Evolutionary conservation across 208 protist species (phyloP), one percentile per base, ranked within the genome.

Genomic region (Acanthamoeba castellanii): DNA sequence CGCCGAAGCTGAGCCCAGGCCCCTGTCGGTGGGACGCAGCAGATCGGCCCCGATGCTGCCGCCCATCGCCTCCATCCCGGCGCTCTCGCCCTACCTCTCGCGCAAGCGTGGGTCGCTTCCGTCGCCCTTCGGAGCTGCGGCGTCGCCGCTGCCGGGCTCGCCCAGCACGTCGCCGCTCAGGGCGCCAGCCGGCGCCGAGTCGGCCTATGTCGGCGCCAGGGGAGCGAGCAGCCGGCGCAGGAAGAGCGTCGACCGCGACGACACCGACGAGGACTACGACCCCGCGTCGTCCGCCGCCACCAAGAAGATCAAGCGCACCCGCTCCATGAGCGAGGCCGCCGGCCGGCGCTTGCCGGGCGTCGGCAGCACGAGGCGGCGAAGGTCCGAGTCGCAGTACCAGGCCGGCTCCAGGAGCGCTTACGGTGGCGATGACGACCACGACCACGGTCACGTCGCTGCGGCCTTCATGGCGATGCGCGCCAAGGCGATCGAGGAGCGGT

Each of bases 331-430:
- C 32, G 66, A 74, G 32, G 45, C 45, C 5, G 66, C 8, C 66
- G 66, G 66, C 66, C 66, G 66, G 25, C 66, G 66, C 66, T 18
- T 74, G 14, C 66, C 5, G 66, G 25, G 18, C 66, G 1, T 22
- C n/a, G 66, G 11, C 66, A 74, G 66, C n/a, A 34, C 25, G 11
- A 14, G 25, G 16, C 78, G 78, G n/a, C 13, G 37, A 13, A 22
- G 32, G 78, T 59, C 78, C 78, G n/a, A 87, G 34, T 34, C 37
- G 78, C 78, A 87, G 78, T 59, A 59, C 52, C 52, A 59, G 52
- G 13, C 52, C 45, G 45, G 45, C 45, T 25, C 20, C 57, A 64
- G 57, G 27, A 25, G 61, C 18, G 27, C 14, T 0, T 13, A 11
- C 61, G 27, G 18, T 22, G 61, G 61, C 61, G 25, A 68, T 14